Evolutionary conservation across 805 yeast genomes (phyloP), one percentile per base, ranked within the genome.

Genomic region (Candida loeiensis): DNA sequence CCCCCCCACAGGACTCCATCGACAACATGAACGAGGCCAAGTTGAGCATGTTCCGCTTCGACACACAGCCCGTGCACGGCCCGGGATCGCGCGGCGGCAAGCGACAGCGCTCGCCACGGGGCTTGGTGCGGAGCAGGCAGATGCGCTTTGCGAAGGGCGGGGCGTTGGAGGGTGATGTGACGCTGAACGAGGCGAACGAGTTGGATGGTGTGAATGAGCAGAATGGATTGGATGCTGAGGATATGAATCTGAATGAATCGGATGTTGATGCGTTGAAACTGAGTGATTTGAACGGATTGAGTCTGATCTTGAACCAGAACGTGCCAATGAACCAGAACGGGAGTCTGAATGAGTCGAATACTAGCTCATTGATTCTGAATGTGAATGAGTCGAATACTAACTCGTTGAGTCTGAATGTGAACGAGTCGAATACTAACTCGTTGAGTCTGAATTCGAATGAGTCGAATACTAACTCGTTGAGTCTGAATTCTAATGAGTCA

Each of bases 31-130:
- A 56, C 18, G 56, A 58, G 37, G 52, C 70, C 2, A 54, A 57
- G 18, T 40, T 59, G 19, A 56, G 66, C 29, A 58, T 56, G 45
- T 65, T 64, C 38, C 44, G 70, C 21, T 50, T 65, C n/a, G 68
- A 64, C 47, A 44, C 50, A 13, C 45, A 48, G 16, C 70, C 70
- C 0, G 43, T 66, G 1, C 63, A 56, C 36, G 71, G 71, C 0
- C 69, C 69, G 1, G 71, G 70, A 3, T 63, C 69, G 8, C 53
- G 71, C 15, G 71, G 72, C 4, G 71, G 71, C 2, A 56, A 50
- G 34, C 33, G 40, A 8, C 48, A 47, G 4, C 40, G 51, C 3
- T 41, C 37, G 17, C 60, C 56, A 24, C 45, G 53, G 29, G 69
- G 64, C 4, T 51, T 53, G 40, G 45, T 63, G 15, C 6, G 42